Evolutionary conservation across 371 early-diverging fungal genomes (phyloP), one percentile per base, ranked within the genome.

Genomic region (Smittium culicis): DNA sequence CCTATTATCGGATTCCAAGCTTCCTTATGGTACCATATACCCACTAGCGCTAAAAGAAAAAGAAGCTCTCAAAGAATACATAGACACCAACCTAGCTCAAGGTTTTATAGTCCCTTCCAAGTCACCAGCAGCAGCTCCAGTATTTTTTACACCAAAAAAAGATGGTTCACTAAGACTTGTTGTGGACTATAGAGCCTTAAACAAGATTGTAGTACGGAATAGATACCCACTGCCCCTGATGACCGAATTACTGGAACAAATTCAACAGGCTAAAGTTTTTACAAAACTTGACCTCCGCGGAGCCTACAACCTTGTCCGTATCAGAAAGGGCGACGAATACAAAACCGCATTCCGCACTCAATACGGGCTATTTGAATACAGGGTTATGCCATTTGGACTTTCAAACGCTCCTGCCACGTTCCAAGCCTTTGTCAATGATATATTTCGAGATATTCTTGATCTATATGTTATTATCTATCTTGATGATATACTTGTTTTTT

Each of bases 101-200:
- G 72, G 66, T 1, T 32, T 70, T 0, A 75, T 75, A 31, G 28
- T 35, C 0, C 69, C 71, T 0, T 35, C 56, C 2, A 60, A 62
- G 16, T 73, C 75, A 1, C 20, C 35, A 31, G 73, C 61, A 34
- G 64, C 70, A 8, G 64, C 72, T 0, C 83, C 81, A 1, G 66
- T 79, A 1, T 69, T 81, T 32, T 80, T 82, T 66, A 79, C 77
- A 0, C 68, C 65, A 25, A 81, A 85, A 70, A 77, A 80, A 29
- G 79, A 81, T 56, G 81, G 82, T 0, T 32, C 67, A 0, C 30
- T 82, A 1, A 73, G 80, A 0, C 30, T 78, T 16, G 79, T 79
- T 55, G 65, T 78, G 0, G 81, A 82, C 54, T 82, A 81, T 59
- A 66, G 80, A 11, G 77, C 64, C 0, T 35, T 84, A 0, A 86